A percentile compares a stretch with the other conserved stretches of the same genome.
phyloP scores from a whole-genome alignment of 177 flowering plant species.

The Tripterygium wilfordii region DNA sequence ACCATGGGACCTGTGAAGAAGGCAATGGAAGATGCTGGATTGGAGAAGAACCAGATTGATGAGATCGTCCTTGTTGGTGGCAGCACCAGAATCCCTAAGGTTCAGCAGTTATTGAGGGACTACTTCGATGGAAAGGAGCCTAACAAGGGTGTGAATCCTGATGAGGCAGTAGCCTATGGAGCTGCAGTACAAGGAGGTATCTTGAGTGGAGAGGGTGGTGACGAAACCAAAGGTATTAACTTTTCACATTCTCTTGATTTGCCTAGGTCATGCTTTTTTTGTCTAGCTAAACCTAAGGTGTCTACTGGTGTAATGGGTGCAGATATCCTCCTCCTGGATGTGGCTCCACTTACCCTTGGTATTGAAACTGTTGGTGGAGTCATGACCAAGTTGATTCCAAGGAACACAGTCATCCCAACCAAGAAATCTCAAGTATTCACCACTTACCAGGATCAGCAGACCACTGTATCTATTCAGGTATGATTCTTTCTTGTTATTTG shows the following conservation, averaged over 20 bases:
- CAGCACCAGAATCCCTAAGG: conserved; percentile 7
- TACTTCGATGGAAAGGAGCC: conserved; percentile 3
- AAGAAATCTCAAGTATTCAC: conserved; percentile 4
- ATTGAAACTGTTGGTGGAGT: conserved; percentile 5
- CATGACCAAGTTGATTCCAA: conserved; percentile 5
- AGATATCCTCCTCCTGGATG: conserved; percentile 4
- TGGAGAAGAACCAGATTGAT: conserved; percentile 4
- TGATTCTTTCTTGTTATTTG: not conserved
- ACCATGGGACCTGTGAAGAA: conserved; percentile 8
- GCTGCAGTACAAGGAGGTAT: conserved; percentile 5
- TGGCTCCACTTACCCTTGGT: conserved; percentile 4
- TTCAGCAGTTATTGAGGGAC: not conserved
- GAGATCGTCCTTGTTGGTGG: conserved; percentile 7
- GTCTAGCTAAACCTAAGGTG: not conserved
- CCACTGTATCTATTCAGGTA: conserved; percentile 4
- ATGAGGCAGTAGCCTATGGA: conserved; percentile 4
- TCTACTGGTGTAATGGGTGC: not conserved
- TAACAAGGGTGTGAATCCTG: conserved; percentile 6
- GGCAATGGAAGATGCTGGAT: conserved; percentile 7
- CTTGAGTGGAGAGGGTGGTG: conserved; percentile 6
- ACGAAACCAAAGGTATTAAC: conserved; percentile 5
- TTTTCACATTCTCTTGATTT: not conserved
- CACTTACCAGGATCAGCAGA: conserved; percentile 6
- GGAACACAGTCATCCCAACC: conserved; percentile 4
- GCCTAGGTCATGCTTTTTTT: not conserved